Evolutionary conservation across 129 eudicot species (phyloP), one percentile per base, ranked within the genome.

Genomic region (Escallonia herrerae): DNA sequence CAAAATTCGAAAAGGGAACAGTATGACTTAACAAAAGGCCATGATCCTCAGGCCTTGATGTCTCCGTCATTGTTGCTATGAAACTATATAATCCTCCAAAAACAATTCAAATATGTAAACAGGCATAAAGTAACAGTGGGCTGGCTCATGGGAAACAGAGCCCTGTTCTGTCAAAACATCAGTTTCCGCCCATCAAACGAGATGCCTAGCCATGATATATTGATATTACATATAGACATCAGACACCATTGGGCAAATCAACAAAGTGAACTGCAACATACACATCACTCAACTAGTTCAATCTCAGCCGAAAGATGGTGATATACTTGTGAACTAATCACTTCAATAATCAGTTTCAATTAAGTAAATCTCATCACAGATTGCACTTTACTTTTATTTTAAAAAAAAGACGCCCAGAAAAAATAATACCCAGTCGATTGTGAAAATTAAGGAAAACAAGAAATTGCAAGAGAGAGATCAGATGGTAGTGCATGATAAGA

Each of bases 251-350:
- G 74, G 89, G 94, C 89, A 82, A 49, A 3, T 43, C 0, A 6
- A 58, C 0, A 9, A 4, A 11, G n/a, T 13, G 8, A 45, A 1
- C 4, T 2, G 1, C 4, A 38, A 11, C 46, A 13, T 48, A 46
- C 15, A 38, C 12, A 47, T 2, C 10, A 33, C 14, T 33, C 6
- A 2, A 3, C 13, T 11, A 15, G 2, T n/a, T 80, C 83, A 82
- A 82, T 82, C 94, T 80, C 89, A 80, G 86, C 79, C 93, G 93
- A 82, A 82, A 85, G 93, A 85, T 85, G 87, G 93, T 85, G 85
- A 60, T 69, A 46, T 71, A 14, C 60, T 78, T 71, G 59, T 2
- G 66, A 11, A 49, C 43, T 80, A 74, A 86, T 83, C 89, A 86
- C 82, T 57, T 74, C 11, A 38, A 60, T 22, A 62, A 72, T 87